Base-by-base conservation (phyloP, 2,329 filamentous ascomycete species). In the Colletotrichum musae region DNA sequence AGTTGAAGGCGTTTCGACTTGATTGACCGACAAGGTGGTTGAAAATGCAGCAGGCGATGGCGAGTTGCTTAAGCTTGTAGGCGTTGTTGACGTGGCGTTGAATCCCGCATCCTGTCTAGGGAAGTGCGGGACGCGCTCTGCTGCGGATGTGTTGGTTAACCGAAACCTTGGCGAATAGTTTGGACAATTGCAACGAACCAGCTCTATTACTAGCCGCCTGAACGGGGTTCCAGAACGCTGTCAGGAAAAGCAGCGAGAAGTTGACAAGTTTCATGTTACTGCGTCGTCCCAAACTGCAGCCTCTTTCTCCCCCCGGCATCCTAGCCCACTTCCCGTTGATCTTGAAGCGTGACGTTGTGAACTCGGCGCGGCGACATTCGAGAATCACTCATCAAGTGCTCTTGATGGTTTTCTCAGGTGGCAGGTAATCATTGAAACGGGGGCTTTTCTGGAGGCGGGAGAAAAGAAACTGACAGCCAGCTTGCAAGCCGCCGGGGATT, bases 181-280 rank as follows among this genome's bases (percentile, higher is more conserved):
- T 26, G 15, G 21, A 51, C 12, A 12, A 10, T 28, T 18, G 16
- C 32, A 54, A 53, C 67, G 10, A 16, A 67, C 64, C 51, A 18
- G 18, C 9, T n/a, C 24, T 16, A 15, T 18, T 18, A 18, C 18
- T 18, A 18, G 12, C 16, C 13, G 52, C 58, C 58, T 21, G 21
- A 24, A 48, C 51, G 21, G 36, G 12, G 26, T 21, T 45, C 21
- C 43, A 62, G 53, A 51, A 52, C 13, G 45, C 39, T 32, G 26
- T 13, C n/a, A 58, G 45, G n/a, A 26, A 67, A 28, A 62, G 16
- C 51, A 67, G 52, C 45, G 24, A 32, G 18, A 67, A 36, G 18
- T 58, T 58, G 39, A 32, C 6, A 16, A 51, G 48, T 56, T 64
- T 51, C 54, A 59, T 51, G 26, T 39, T 36, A n/a, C 28, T 41